phyloP scores from a whole-genome alignment of 169 alveolate genomes.

The Condylostoma magnum region DNA sequence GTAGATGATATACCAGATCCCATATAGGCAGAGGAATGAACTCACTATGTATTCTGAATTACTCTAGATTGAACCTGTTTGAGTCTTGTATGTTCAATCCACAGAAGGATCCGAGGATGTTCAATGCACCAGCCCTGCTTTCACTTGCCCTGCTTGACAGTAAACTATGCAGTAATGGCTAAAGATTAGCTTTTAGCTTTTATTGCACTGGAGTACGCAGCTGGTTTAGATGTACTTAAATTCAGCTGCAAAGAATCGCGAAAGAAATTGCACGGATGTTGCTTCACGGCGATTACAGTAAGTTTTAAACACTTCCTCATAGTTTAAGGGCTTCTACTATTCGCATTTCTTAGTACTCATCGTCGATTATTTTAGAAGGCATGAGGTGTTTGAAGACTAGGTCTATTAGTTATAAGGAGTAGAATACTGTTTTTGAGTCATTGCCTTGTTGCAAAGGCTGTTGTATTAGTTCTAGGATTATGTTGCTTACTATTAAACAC shows the following conservation, averaged over 20 bases:
- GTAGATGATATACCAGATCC: conserved; percentile 48
- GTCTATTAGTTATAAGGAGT: conserved; percentile 10
- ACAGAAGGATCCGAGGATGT: conserved; percentile 56
- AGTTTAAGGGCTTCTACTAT: conserved; percentile 30
- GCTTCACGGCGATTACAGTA: conserved; percentile 40
- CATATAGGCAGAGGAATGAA: conserved; percentile 37
- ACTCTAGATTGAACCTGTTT: background rate
- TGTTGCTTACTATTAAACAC: background rate
- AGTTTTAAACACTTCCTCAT: conserved; percentile 33
- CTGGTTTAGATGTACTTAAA: conserved; percentile 16
- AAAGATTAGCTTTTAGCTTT: conserved; percentile 31
- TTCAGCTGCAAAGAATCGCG: conserved; percentile 32
- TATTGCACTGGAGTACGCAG: conserved; percentile 17
- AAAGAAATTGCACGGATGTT: conserved; percentile 36
- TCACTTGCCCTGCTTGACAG: conserved; percentile 42
- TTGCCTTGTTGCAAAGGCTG: background rate
- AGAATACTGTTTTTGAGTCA: conserved; percentile 8
- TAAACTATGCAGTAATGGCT: conserved; percentile 28
- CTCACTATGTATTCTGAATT: conserved; percentile 30
- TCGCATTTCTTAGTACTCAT: conserved; percentile 35
- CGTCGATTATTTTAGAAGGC: conserved; percentile 33
- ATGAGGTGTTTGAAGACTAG: background rate
- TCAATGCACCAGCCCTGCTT: conserved; percentile 51
- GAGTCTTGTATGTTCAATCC: conserved; percentile 29
- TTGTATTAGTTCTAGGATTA: background rate